Percentiles rank a stretch among this genome's conserved stretches.
Evolutionary conservation across 306 rosid genomes (phyloP).

Genomic region (Quercus agrifolia): DNA sequence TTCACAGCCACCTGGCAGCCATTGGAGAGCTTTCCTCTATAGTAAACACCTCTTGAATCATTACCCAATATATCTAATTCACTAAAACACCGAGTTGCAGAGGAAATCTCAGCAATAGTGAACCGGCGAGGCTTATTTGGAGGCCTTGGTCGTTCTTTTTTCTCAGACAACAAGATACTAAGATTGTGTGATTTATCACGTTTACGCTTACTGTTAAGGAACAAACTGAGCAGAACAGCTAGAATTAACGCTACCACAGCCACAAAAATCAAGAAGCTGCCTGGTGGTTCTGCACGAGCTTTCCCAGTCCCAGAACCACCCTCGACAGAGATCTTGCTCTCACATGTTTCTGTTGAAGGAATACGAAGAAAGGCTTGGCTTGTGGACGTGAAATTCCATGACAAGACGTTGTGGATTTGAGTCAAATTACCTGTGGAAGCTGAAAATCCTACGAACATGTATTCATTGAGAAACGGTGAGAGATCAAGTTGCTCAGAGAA

Average conservation of each 20-base stretch:
- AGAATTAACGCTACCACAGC: conserved; percentile 42
- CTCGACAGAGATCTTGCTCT: conserved; percentile 47
- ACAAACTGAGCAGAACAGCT: conserved; percentile 34
- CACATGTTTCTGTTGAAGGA: conserved; percentile 60
- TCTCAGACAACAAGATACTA: conserved; percentile 27
- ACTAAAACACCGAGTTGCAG: conserved; percentile 48
- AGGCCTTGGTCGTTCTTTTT: conserved; percentile 55
- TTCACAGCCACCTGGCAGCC: conserved; percentile 64
- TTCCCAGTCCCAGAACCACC: neutral
- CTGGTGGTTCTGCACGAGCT: conserved; percentile 26
- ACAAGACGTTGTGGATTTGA: conserved; percentile 63
- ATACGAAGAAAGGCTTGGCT: conserved; percentile 63
- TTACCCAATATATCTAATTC: conserved; percentile 57
- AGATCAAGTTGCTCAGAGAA: conserved; percentile 43
- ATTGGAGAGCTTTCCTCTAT: conserved; percentile 58
- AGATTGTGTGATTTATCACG: conserved; percentile 17
- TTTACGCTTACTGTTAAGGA: conserved; percentile 34
- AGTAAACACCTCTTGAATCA: conserved; percentile 53
- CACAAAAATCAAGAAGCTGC: conserved; percentile 51
- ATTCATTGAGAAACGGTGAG: conserved; percentile 53
- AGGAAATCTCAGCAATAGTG: conserved; percentile 42
- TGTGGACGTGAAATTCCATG: conserved; percentile 67
- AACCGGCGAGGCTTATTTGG: conserved; percentile 65
- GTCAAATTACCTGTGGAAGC: conserved; percentile 76
- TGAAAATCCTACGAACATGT: conserved; percentile 84